Base-by-base conservation (phyloP, 331 rosid species). In the Telfairia occidentalis region DNA sequence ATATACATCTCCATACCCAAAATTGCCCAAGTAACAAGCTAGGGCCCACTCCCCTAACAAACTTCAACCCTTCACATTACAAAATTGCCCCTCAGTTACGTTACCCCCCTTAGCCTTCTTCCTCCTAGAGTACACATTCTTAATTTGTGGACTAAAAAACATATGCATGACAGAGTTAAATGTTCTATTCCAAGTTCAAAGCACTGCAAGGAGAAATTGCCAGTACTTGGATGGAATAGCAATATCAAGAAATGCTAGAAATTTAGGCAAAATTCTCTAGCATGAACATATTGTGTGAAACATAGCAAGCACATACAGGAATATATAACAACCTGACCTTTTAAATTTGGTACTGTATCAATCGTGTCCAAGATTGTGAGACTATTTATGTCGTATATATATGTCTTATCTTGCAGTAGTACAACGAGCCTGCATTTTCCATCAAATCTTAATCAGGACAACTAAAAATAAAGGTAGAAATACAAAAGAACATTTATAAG, bases 371-470 rank as follows among this genome's bases (percentile, higher is more conserved):
- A 83, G 80, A 91, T 91, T 80, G 80, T 78, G 13, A 93, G 95
- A 65, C 85, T 84, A 79, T 91, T 86, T 74, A 91, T 79, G 80
- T 93, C 97, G 77, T 93, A 93, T 26, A 93, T 78, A 81, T 88
- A 93, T 35, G 92, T 81, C 79, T 93, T 93, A 72, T 93, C 96
- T 82, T 89, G 98, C 81, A 93, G 87, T 79, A 93, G 67, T 81
- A 93, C 97, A 82, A 91, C 9, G 66, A 93, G 95, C 83, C 98
- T 93, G 93, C 96, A 86, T 30, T 77, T 78, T 26, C 77, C 54
- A 71, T 37, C 58, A 53, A 3, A 45, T 43, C 37, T 43, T 19
- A 82, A 24, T 26, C 63, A 77, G 74, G 46, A 71, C 69, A 64
- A 77, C 63, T 32, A 81, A 54, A 76, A 80, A 78, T 69, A 79